These are phyloP conservation scores for Symmetrospora coprosmae DNA, from an alignment of 768 basidiomycete species.

Conservation along the genomic window DNA sequence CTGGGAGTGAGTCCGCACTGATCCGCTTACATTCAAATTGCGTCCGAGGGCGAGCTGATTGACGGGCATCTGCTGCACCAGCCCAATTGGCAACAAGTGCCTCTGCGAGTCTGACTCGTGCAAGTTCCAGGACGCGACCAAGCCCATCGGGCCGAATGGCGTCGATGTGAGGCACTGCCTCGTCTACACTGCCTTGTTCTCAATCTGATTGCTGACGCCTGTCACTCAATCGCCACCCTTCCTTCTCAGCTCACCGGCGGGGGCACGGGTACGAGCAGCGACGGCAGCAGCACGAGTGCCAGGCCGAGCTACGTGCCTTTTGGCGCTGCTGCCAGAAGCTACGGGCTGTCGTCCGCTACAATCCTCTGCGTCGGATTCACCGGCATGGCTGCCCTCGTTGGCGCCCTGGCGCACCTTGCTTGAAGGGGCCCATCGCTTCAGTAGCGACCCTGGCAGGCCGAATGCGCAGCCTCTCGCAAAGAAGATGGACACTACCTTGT, in stretches of 20 bases:
- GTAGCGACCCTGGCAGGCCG: too few relatives aligned
- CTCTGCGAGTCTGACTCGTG: constrained; percentile 49
- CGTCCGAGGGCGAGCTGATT: constrained; percentile 50
- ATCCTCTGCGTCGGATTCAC: background rate
- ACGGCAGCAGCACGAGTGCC: background rate
- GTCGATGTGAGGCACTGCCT: constrained; percentile 3
- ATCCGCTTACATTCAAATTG: background rate
- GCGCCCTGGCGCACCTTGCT: too few relatives aligned
- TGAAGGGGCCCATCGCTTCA: too few relatives aligned
- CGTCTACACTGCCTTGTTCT: background rate
- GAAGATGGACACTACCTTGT: too few relatives aligned
- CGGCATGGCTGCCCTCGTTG: background rate
- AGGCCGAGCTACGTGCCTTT: constrained; percentile 8
- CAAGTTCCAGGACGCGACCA: constrained; percentile 46
- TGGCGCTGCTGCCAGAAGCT: too few relatives aligned
- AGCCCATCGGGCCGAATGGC: constrained; percentile 17
- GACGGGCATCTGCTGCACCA: constrained; percentile 64
- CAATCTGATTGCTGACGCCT: background rate
- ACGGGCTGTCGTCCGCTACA: too few relatives aligned
- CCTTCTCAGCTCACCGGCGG: constrained; percentile 14
- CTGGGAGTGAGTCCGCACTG: background rate
- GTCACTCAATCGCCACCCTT: background rate
- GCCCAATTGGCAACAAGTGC: constrained; percentile 54
- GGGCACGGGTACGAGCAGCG: background rate
- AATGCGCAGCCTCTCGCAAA: too few relatives aligned